Percentiles rank a stretch among this genome's conserved stretches.
phyloP scores from a whole-genome alignment of 2,329 filamentous ascomycete species.

The Claviceps monticola region DNA sequence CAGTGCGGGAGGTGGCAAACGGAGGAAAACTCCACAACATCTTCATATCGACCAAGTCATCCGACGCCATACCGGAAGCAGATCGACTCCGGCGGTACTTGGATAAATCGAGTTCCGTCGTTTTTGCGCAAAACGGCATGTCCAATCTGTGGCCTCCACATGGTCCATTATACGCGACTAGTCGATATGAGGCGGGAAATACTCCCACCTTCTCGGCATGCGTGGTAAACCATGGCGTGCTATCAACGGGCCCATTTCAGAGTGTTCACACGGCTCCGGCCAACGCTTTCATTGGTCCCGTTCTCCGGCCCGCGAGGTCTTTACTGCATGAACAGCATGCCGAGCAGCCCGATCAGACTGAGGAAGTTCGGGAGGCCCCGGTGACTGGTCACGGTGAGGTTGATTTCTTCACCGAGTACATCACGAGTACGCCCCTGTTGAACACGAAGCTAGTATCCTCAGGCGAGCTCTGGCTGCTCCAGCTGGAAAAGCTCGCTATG shows the following conservation, averaged over 20 bases:
- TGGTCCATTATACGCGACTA: slow-evolving; percentile 27
- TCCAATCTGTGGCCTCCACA: slow-evolving; percentile 47
- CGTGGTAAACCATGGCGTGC: slow-evolving; percentile 43
- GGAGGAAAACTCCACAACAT: slow-evolving; percentile 49
- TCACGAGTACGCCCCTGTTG: slow-evolving; percentile 30
- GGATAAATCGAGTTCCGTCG: slow-evolving; percentile 53
- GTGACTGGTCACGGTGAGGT: neutral
- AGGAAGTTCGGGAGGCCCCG: too few species aligned
- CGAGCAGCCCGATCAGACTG: neutral
- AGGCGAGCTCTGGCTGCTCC: slow-evolving; percentile 39
- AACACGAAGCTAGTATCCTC: slow-evolving; percentile 24
- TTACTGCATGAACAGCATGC: neutral
- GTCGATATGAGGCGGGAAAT: slow-evolving; percentile 22
- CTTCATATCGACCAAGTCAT: slow-evolving; percentile 65
- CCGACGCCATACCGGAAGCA: slow-evolving; percentile 48
- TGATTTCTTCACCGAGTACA: slow-evolving; percentile 26
- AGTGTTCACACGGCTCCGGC: slow-evolving; percentile 39
- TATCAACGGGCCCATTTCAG: slow-evolving; percentile 33
- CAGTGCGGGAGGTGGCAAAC: slow-evolving; percentile 25
- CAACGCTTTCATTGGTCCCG: slow-evolving; percentile 32
- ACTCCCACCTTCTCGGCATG: slow-evolving; percentile 61
- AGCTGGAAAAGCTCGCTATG: slow-evolving; percentile 75
- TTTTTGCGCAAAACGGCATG: slow-evolving; percentile 82
- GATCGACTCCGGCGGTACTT: slow-evolving; percentile 47
- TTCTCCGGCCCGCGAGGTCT: slow-evolving; percentile 18